A percentile compares a stretch with the other conserved stretches of the same genome.
These are phyloP conservation scores for Glycine soja DNA, from an alignment of 306 rosid genomes.

Conservation along the genomic window DNA sequence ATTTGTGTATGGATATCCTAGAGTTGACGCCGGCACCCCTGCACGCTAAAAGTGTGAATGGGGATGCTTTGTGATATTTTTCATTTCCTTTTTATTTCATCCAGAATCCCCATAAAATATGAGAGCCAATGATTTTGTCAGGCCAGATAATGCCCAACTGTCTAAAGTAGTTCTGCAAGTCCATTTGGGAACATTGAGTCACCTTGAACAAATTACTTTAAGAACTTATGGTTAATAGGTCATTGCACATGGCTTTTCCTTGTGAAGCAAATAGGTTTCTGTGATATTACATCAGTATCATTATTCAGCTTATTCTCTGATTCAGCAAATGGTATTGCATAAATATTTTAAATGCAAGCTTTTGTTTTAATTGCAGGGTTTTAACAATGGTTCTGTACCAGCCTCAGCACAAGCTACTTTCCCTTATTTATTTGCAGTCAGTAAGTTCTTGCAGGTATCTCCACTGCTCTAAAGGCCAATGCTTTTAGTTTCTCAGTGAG, in stretches of 20 bases:
- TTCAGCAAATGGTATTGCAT: constrained; percentile 15
- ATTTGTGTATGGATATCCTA: background rate
- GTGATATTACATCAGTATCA: background rate
- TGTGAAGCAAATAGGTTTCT: constrained; percentile 6
- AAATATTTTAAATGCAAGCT: constrained; percentile 26
- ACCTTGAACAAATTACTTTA: background rate
- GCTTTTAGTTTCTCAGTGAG: constrained; percentile 2
- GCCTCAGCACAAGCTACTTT: constrained; percentile 85
- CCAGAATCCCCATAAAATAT: background rate
- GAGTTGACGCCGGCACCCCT: background rate
- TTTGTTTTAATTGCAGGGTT: constrained; percentile 58
- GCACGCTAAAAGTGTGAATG: constrained; percentile 6
- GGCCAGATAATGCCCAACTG: constrained; percentile 12
- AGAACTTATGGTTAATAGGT: constrained; percentile 20
- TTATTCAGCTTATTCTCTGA: background rate
- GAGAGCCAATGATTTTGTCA: constrained; percentile 26
- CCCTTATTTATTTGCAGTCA: constrained; percentile 84
- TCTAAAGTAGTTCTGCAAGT: constrained; percentile 20
- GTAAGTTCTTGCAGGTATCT: constrained; percentile 91
- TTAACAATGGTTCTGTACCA: constrained; percentile 78
- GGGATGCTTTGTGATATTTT: background rate
- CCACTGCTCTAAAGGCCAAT: constrained; percentile 24
- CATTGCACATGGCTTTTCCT: constrained; percentile 8
- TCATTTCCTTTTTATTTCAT: background rate
- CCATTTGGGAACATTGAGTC: constrained; percentile 19